Base-by-base conservation (phyloP, 2,329 filamentous ascomycete genomes). In the Huntiella moniliformis region DNA sequence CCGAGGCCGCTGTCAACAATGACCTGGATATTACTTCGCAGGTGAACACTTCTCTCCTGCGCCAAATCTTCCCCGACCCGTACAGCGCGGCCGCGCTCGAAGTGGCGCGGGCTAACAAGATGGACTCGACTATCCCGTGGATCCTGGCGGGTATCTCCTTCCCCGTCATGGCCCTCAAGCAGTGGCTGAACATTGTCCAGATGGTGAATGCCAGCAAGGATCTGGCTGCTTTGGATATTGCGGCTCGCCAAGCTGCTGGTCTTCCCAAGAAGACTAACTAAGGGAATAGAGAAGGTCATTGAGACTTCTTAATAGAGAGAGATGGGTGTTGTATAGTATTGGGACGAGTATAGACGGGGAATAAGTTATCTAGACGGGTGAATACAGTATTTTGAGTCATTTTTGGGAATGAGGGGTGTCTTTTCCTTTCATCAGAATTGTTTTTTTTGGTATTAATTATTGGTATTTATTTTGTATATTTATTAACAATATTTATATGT, bases 61-160 rank as follows among this genome's bases (percentile, higher is more conserved):
- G 74, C 51, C 74, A 82, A 53, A 71, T 93, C 54, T 92, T 94
- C 63, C 74, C 82, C 39, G 86, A 83, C 58, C 87, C 88, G 1
- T 92, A 91, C 70, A 92, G 83, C 57, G 87, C 88, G 6, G 87
- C 81, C 22, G 88, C 88, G 15, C 77, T 95, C 61, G 88, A 96
- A 64, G 71, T 93, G 62, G 88, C 87, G 12, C 78, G 84, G 51
- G 87, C 86, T 47, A 96, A 95, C 70, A 96, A 96, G 67, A 82
- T 86, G 69, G 79, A 83, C 57, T 81, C 77, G 50, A 73, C 69
- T 52, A 62, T 62, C 49, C 68, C 68, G 6, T 71, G 68, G 91
- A 71, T 91, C 42, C 70, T 96, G 52, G 82, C 83, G 38, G 74
- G 75, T 18, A 64, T 92, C 54, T 87, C 82, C 56, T 77, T 81